Conservation (phyloP, 2,329 filamentous ascomycete genomes). For the Botrytis pseudocinerea region DNA sequence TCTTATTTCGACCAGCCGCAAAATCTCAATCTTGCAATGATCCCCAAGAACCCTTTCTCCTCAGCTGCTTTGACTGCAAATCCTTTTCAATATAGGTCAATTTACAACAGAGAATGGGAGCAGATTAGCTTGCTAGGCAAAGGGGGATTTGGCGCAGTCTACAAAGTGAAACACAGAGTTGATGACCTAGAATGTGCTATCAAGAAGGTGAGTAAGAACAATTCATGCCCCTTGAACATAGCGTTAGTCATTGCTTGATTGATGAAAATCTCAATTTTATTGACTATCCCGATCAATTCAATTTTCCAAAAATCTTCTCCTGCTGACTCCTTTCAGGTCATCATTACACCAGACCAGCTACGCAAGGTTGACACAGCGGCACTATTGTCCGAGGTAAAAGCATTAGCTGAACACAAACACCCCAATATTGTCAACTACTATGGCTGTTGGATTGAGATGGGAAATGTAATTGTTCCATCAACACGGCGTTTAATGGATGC, state of each 20-base stretch:
- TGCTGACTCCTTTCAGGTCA: conserved; percentile 45
- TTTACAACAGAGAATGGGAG: conserved; percentile 21
- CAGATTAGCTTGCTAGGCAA: conserved; percentile 59
- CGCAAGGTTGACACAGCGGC: conserved; percentile 16
- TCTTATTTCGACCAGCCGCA: conserved; percentile 19
- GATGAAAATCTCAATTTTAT: neutral
- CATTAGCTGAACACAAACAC: conserved; percentile 62
- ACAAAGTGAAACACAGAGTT: conserved; percentile 59
- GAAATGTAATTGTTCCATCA: conserved; percentile 8
- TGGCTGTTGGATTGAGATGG: conserved; percentile 61
- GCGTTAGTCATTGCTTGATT: neutral
- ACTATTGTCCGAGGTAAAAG: conserved; percentile 53
- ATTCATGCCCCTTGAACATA: neutral
- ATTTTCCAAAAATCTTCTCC: neutral
- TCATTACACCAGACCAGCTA: conserved; percentile 46
- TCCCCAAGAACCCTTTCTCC: conserved; percentile 22
- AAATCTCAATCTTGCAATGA: neutral
- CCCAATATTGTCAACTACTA: conserved; percentile 67
- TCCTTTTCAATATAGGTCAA: conserved; percentile 19
- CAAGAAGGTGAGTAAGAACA: conserved; percentile 49
- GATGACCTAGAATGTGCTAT: conserved; percentile 64
- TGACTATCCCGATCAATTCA: neutral
- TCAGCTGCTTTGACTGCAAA: conserved; percentile 18
- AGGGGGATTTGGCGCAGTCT: conserved; percentile 66
- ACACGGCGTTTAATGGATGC: conserved; percentile 33